Evolutionary conservation across 1,139 yeast genomes (phyloP), one percentile per base, ranked within the genome.

Genomic region (Saccharomyces pastorianus): DNA sequence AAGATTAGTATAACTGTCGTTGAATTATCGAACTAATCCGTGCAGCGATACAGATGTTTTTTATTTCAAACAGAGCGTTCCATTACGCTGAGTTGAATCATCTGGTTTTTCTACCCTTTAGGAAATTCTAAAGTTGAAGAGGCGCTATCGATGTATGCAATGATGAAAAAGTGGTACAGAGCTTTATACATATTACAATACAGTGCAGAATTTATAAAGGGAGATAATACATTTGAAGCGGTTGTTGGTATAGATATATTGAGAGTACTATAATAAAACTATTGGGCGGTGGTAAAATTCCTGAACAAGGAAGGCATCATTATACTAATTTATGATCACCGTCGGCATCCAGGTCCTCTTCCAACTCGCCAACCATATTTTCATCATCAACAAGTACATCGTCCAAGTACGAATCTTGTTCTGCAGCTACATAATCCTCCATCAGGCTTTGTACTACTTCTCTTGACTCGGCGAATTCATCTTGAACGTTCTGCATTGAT

Each of bases 391-490:
- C 59, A 23, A 71, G 63, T 28, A 71, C 70, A 50, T 71, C 75
- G 58, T 72, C 74, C 49, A 73, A 56, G 65, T 84, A 88, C 23
- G 75, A 73, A 53, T 77, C 72, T 5, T 75, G 72, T 62, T 81
- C 87, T 48, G 89, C 82, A 4, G 77, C 73, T 51, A 75, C 73
- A 68, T 93, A 93, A 67, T 88, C 96, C 3, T 83, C 84, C 32
- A 91, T 82, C 20, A 88, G 80, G 20, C 77, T 75, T 49, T 80
- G 78, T 1, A 90, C 86, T 14, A 82, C 79, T 60, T 87, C 95
- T 56, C 90, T 76, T 51, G 96, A 83, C 55, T 88, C 95, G 53
- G 78, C 80, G 65, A 93, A 93, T 70, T 88, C 88, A 27, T 82
- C 89, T 64, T 86, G 74, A 4, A 87, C 87, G 64, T 83, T 83